Conservation (phyloP, 1,284 basidiomycete genomes). For the Ganoderma lucidum region DNA sequence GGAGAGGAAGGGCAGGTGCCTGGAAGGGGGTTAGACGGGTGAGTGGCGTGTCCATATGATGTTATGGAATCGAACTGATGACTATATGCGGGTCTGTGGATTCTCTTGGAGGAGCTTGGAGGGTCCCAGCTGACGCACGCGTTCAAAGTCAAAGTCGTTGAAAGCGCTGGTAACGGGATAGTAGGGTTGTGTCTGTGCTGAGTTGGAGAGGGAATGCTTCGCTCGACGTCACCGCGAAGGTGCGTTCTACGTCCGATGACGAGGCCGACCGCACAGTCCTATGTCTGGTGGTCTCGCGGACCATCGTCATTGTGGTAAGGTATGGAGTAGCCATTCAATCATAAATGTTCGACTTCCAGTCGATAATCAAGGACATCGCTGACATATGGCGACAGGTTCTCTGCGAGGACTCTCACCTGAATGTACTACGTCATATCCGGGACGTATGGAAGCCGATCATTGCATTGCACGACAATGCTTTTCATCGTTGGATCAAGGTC, state of each 20-base stretch:
- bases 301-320: neutral
- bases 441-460: neutral
- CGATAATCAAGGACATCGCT: neutral
- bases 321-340: neutral
- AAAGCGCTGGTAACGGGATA: neutral
- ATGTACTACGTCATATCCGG: neutral
- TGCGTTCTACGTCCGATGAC: neutral
- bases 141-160: neutral
- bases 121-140: neutral
- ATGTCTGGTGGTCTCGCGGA: neutral
- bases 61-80: neutral
- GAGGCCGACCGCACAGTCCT: neutral
- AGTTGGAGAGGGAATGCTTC: neutral
- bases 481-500: neutral
- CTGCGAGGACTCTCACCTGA: neutral
- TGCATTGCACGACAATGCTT: neutral
- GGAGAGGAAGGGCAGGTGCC: neutral
- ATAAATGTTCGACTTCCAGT: neutral
- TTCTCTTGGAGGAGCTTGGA: neutral
- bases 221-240: neutral
- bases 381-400: neutral
- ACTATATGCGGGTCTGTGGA: neutral
- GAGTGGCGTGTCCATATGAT: constrained; percentile 5
- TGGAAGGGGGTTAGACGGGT: neutral
- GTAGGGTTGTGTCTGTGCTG: constrained; percentile 3